A percentile compares a stretch with the other conserved stretches of the same genome.
These are phyloP conservation scores for Avena sativa DNA, from an alignment of 176 grass and related monocot genomes.

Conservation along the genomic window DNA sequence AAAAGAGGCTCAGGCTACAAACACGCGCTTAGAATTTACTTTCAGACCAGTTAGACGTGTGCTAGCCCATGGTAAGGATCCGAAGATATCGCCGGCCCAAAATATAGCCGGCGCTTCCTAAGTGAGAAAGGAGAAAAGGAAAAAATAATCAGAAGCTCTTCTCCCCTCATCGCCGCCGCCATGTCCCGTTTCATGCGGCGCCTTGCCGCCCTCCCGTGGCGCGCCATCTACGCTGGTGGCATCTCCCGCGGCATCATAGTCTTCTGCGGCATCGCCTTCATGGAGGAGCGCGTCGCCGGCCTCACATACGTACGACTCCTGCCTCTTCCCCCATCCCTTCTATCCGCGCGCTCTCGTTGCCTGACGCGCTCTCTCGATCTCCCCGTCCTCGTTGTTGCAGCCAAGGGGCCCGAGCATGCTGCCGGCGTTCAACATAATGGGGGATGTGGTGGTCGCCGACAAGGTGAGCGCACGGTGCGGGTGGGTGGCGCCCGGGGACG, in stretches of 20 bases:
- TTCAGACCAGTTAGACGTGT: too few relatives aligned
- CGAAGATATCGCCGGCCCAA: not conserved
- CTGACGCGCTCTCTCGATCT: not conserved
- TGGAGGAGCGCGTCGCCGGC: conserved; percentile 45
- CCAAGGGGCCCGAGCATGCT: conserved; percentile 79
- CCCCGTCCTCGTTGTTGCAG: conserved; percentile 19
- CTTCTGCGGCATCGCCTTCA: conserved; percentile 59
- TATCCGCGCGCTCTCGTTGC: not conserved
- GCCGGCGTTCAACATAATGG: conserved; percentile 70
- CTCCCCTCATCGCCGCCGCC: not conserved
- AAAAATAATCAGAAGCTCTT: not conserved
- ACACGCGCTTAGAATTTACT: too few relatives aligned
- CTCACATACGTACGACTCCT: conserved; percentile 38
- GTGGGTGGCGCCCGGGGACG: conserved; percentile 56
- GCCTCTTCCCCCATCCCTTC: not conserved
- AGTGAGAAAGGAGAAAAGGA: not conserved
- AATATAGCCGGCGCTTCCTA: not conserved
- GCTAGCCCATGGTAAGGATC: not conserved
- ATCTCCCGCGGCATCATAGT: conserved; percentile 16
- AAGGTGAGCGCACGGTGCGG: conserved; percentile 48
- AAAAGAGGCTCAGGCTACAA: too few relatives aligned
- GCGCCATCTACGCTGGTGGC: conserved; percentile 37
- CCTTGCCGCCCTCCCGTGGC: conserved; percentile 58
- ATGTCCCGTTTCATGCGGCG: conserved; percentile 48
- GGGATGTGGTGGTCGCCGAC: conserved; percentile 73